Evolutionary conservation across 768 basidiomycete genomes (phyloP), one percentile per base, ranked within the genome.

Genomic region (Lentinula lateritia): DNA sequence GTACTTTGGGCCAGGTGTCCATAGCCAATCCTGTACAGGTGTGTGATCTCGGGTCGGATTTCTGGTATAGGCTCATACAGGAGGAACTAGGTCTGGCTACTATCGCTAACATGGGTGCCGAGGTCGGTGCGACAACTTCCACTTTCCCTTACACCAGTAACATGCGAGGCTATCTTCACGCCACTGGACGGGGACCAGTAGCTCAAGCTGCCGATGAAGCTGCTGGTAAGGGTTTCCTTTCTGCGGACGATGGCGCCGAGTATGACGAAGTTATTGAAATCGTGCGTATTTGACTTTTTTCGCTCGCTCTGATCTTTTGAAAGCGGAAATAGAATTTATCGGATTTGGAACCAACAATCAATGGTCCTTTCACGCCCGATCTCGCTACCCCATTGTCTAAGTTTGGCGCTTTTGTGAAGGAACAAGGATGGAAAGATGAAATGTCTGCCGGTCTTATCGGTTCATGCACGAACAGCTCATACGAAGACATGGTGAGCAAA

Each of bases 101-200:
- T 1, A 90, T 99, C 60, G 90, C 93, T 48, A 98, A 99, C 74
- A 99, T 98, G 97, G 97, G 97, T 55, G 97, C 97, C 12, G 97
- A 99, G 78, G 95, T 98, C n/a, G 97, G 97, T 42, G 97, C 97
- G n/a, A 99, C 97, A 1, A 98, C 97, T 0, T 96, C 95, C 1
- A 93, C 91, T 6, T 99, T 99, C 82, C 95, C 96, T 5, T 99
- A 98, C 75, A 94, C 93, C 15, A 74, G 83, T 16, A 85, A 86
- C 68, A 98, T 98, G 96, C 82, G 86, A 36, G 80, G 85, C 39
- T 99, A 98, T 75, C 84, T 99, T 35, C 79, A 84, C 64, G 95
- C 95, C 18, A 99, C 97, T 8, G 89, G 93, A 53, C 87, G 97
- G 61, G 86, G 83, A 43, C 85, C 89, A 36, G 93, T 96, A 28